These are phyloP conservation scores for Fusarium sp. DNA, from an alignment of 2,329 filamentous ascomycete species.

Conservation along the genomic window DNA sequence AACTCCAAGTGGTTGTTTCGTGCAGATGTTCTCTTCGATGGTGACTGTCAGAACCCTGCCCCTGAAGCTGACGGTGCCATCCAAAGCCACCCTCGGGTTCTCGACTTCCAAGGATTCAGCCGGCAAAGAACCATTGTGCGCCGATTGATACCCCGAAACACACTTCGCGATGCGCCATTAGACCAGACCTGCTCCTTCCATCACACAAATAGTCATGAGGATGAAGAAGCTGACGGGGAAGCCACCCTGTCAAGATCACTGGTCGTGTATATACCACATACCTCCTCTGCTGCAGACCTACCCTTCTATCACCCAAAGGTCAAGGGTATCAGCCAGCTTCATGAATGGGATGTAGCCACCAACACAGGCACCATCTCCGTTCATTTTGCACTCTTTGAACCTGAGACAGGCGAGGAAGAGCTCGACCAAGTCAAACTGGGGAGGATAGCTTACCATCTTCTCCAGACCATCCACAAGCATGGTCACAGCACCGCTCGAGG, in stretches of 20 bases:
- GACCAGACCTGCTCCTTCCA: constrained; percentile 87
- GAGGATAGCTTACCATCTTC: constrained; percentile 74
- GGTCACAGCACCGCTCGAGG: constrained; percentile 71
- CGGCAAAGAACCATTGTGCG: constrained; percentile 75
- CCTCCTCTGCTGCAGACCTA: constrained; percentile 66
- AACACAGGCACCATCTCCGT: constrained; percentile 63
- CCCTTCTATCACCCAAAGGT: constrained; percentile 92
- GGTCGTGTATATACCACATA: constrained; percentile 83
- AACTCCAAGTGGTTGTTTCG: constrained; percentile 82
- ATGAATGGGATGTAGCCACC: constrained; percentile 65
- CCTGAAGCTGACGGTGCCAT: neutral
- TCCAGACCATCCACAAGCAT: constrained; percentile 77
- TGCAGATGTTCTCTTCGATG: constrained; percentile 72
- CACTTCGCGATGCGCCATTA: constrained; percentile 75
- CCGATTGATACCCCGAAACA: constrained; percentile 83
- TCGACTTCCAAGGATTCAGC: constrained; percentile 38
- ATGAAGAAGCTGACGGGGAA: constrained; percentile 23
- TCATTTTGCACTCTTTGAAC: constrained; percentile 65
- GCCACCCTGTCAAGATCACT: constrained; percentile 46
- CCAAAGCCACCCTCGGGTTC: neutral
- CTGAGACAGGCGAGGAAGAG: constrained; percentile 32
- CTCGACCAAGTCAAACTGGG: constrained; percentile 59
- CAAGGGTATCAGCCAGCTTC: constrained; percentile 77
- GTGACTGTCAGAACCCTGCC: constrained; percentile 32
- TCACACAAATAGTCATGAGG: constrained; percentile 35